Conservation (phyloP, 2,329 filamentous ascomycete genomes). For the Penicillium sp. region DNA sequence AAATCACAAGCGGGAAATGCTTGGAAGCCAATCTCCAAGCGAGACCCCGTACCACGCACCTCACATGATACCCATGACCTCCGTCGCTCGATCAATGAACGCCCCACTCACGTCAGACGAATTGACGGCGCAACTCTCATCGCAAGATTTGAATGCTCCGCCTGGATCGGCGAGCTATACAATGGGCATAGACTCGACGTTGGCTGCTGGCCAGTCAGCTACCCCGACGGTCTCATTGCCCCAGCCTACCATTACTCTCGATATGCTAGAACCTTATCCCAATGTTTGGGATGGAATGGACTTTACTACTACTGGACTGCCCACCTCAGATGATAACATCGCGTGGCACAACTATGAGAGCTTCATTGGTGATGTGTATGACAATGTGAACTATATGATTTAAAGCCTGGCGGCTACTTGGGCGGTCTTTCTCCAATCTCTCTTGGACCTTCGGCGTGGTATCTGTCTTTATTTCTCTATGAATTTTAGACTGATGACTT, state of each 20-base stretch:
- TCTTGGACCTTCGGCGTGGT: neutral
- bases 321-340: slow-evolving; percentile 11
- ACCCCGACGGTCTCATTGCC: slow-evolving; percentile 3
- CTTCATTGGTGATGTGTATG: slow-evolving; percentile 29
- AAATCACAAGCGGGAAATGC: slow-evolving; percentile 13
- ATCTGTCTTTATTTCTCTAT: neutral
- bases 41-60: slow-evolving; percentile 1
- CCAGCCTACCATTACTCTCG: neutral
- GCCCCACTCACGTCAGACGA: neutral
- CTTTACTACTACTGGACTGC: slow-evolving; percentile 8
- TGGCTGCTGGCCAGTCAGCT: slow-evolving; percentile 6
- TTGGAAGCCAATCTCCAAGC: slow-evolving; percentile 1
- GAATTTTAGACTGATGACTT: neutral
- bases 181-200: neutral
- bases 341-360: slow-evolving; percentile 30
- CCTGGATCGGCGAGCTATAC: neutral
- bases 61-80: neutral
- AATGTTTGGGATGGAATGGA: slow-evolving; percentile 29
- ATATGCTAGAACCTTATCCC: slow-evolving; percentile 16
- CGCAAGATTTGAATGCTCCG: neutral
- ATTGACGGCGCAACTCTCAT: neutral
- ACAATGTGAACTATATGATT: slow-evolving; percentile 23
- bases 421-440: neutral
- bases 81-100: neutral
- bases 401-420: slow-evolving; percentile 5